phyloP scores from a whole-genome alignment of 1,284 basidiomycete genomes.

The Melampsora americana region DNA sequence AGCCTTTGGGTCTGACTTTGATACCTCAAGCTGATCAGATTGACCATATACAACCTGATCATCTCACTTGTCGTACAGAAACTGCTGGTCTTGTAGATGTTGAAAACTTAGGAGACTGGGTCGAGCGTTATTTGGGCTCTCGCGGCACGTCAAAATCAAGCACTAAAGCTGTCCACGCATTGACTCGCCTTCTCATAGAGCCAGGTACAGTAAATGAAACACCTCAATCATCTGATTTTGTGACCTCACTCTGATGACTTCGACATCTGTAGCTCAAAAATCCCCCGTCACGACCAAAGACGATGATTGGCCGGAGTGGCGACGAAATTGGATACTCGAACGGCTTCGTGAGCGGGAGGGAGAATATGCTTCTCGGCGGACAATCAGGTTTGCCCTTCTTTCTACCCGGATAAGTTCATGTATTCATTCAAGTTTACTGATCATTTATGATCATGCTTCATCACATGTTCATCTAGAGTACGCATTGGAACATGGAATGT shows the following conservation, averaged over 20 bases:
- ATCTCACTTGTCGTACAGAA: not conserved
- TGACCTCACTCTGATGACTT: not conserved
- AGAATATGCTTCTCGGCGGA: constrained; percentile 24
- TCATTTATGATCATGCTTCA: not conserved
- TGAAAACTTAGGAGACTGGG: not conserved
- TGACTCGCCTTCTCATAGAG: not conserved
- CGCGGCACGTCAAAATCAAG: not conserved
- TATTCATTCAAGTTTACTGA: not conserved
- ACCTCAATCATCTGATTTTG: no score
- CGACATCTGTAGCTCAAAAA: constrained; percentile 8
- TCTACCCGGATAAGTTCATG: not conserved
- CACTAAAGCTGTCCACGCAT: not conserved
- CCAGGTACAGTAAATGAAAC: not conserved
- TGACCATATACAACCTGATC: no score
- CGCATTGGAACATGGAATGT: constrained; percentile 40
- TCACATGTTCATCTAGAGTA: constrained; percentile 12
- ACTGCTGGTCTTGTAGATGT: not conserved
- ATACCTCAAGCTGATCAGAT: no score
- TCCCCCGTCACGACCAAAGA: constrained; percentile 1
- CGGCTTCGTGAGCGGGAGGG: constrained; percentile 27
- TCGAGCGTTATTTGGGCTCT: not conserved
- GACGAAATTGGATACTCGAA: constrained; percentile 26
- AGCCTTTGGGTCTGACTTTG: no score
- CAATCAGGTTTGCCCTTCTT: constrained; percentile 15
- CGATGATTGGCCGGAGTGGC: constrained; percentile 28